Percentiles rank a stretch among this genome's conserved stretches.
Evolutionary conservation across 306 rosid genomes (phyloP).

Genomic region (Rosa persica): DNA sequence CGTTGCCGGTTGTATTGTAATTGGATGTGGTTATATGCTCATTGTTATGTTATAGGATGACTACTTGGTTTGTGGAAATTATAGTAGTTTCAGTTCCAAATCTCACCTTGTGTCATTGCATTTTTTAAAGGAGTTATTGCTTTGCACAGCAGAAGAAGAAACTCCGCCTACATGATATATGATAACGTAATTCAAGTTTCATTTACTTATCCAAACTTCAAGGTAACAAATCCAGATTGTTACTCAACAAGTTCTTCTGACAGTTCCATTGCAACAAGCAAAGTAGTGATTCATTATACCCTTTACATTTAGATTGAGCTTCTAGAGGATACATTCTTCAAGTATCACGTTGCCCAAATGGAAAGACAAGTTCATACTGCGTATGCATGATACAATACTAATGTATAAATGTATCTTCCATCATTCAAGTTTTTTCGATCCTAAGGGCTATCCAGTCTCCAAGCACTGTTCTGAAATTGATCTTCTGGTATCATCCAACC

Average conservation of each 20-base stretch:
- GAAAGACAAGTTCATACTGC: not conserved
- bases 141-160: not conserved
- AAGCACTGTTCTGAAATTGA: not conserved
- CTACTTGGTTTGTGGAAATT: constrained; percentile 16
- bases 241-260: not conserved
- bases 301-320: not conserved
- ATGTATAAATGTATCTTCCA: not conserved
- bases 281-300: not conserved
- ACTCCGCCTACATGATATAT: not conserved
- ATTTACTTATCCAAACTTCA: no score
- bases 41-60: constrained; percentile 3
- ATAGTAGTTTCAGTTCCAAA: not conserved
- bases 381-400: not conserved
- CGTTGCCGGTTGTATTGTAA: constrained; percentile 40
- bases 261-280: not conserved
- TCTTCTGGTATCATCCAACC: not conserved
- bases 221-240: not conserved
- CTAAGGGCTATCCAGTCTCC: not conserved
- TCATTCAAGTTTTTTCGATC: not conserved
- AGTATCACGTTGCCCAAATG: not conserved
- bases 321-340: not conserved
- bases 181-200: not conserved
- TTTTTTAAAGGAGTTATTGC: not conserved
- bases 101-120: not conserved
- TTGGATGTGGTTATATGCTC: constrained; percentile 16